phyloP scores from a whole-genome alignment of 352 stramenopile species.

The Peronospora destructor region DNA sequence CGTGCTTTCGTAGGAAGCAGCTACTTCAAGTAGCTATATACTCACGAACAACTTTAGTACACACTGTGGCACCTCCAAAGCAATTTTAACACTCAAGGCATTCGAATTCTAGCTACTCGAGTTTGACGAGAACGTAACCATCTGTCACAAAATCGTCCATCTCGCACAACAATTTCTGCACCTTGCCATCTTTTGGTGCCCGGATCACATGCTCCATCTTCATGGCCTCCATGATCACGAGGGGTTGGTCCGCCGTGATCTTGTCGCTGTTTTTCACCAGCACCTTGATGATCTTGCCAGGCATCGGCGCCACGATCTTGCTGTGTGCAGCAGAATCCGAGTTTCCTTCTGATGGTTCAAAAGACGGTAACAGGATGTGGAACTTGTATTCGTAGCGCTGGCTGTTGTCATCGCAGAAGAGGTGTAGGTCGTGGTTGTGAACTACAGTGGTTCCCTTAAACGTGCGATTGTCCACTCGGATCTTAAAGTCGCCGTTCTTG shows the following conservation, averaged over 20 bases:
- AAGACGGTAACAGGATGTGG: conserved; percentile 53
- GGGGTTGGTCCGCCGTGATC: conserved; percentile 82
- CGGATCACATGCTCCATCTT: conserved; percentile 93
- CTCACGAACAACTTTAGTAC: too few species aligned
- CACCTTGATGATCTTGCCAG: conserved; percentile 91
- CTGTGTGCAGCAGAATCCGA: conserved; percentile 23
- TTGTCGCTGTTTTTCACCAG: conserved; percentile 80
- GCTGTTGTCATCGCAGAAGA: conserved; percentile 71
- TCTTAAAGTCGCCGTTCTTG: conserved; percentile 50
- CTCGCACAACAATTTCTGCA: conserved; percentile 65
- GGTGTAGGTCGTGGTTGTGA: conserved; percentile 57
- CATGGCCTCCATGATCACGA: conserved; percentile 96
- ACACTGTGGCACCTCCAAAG: too few species aligned
- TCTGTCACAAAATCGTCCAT: conserved; percentile 73
- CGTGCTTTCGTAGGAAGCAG: too few species aligned
- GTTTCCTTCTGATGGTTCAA: conserved; percentile 29
- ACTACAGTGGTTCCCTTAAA: conserved; percentile 64
- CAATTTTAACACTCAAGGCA: background rate
- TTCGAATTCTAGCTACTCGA: conserved; percentile 28
- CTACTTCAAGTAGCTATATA: too few species aligned
- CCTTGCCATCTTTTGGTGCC: conserved; percentile 58
- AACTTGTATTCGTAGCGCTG: conserved; percentile 82
- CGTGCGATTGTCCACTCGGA: conserved; percentile 54
- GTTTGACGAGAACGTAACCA: conserved; percentile 61
- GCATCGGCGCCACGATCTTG: conserved; percentile 89